phyloP scores from a whole-genome alignment of 139 green algal genomes.

The Ettlia oleoabundans region DNA sequence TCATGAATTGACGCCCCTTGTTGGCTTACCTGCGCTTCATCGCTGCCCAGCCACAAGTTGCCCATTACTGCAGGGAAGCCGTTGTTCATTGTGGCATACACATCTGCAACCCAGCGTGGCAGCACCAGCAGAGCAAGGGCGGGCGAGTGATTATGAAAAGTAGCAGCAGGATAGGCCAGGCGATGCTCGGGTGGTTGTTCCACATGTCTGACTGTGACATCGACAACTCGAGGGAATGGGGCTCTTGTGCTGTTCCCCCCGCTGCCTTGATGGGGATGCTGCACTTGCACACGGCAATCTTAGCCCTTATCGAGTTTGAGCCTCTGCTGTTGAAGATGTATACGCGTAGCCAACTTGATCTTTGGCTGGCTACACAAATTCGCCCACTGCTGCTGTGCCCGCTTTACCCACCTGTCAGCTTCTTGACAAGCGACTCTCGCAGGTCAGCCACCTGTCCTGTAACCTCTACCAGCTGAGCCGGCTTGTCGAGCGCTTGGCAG shows the following conservation, averaged over 20 bases:
- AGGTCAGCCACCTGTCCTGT: slow-evolving; percentile 63
- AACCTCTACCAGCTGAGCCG: slow-evolving; percentile 86
- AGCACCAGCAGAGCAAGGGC: background rate
- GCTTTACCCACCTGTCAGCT: slow-evolving; percentile 44
- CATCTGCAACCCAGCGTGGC: slow-evolving; percentile 16
- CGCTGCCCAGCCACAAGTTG: slow-evolving; percentile 82
- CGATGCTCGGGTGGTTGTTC: too few relatives aligned
- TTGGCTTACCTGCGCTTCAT: slow-evolving; percentile 60
- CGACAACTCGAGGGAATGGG: too few relatives aligned
- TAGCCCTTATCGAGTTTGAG: too few relatives aligned
- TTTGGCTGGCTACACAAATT: too few relatives aligned
- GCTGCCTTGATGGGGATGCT: too few relatives aligned
- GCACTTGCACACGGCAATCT: too few relatives aligned
- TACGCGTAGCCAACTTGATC: background rate
- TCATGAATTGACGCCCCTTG: background rate
- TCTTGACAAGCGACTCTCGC: slow-evolving; percentile 39
- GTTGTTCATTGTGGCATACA: slow-evolving; percentile 13
- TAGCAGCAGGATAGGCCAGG: background rate
- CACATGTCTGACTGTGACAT: too few relatives aligned
- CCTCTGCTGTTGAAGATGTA: background rate
- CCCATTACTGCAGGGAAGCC: slow-evolving; percentile 65
- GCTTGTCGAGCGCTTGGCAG: slow-evolving; percentile 93
- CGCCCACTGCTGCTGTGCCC: background rate
- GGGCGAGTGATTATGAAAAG: too few relatives aligned
- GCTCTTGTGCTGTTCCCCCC: too few relatives aligned